phyloP scores from a whole-genome alignment of 768 basidiomycete genomes.

The Leccinum arenicola region DNA sequence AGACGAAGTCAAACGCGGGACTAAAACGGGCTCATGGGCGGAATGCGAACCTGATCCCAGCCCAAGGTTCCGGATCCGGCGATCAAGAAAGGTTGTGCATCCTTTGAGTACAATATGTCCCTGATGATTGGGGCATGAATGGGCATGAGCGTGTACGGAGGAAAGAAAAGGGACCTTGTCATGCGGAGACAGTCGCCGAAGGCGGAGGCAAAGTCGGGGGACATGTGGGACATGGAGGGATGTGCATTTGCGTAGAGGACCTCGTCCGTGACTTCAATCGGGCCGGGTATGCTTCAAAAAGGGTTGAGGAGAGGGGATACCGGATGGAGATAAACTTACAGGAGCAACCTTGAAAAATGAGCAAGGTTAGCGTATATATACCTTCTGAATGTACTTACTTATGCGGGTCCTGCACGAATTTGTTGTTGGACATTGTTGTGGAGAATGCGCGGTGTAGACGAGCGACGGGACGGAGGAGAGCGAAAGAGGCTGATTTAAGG shows the following conservation, averaged over 20 bases:
- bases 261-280: conserved; percentile 63
- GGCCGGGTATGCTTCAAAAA: conserved; percentile 53
- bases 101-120: conserved; percentile 73
- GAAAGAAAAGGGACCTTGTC: conserved; percentile 50
- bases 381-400: conserved; percentile 36
- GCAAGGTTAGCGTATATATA: conserved; percentile 23
- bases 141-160: not conserved
- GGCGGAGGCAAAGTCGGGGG: conserved; percentile 81
- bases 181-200: conserved; percentile 89
- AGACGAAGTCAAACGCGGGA: conserved; percentile 3
- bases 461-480: not conserved
- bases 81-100: conserved; percentile 88
- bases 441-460: not conserved
- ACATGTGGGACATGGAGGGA: conserved; percentile 85
- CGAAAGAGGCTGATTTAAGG: not conserved
- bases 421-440: conserved; percentile 17
- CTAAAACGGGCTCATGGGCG: not conserved
- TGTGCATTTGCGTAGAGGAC: conserved; percentile 93
- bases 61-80: conserved; percentile 95
- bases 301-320: not conserved
- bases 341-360: conserved; percentile 42
- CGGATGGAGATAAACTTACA: conserved; percentile 31
- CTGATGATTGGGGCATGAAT: conserved; percentile 31
- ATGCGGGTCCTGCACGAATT: conserved; percentile 38
- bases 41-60: conserved; percentile 78